Percentiles rank a stretch among this genome's conserved stretches.
These are phyloP conservation scores for Pseudotsuga menziesii DNA, from an alignment of 75 land plant species.

Conservation along the genomic window DNA sequence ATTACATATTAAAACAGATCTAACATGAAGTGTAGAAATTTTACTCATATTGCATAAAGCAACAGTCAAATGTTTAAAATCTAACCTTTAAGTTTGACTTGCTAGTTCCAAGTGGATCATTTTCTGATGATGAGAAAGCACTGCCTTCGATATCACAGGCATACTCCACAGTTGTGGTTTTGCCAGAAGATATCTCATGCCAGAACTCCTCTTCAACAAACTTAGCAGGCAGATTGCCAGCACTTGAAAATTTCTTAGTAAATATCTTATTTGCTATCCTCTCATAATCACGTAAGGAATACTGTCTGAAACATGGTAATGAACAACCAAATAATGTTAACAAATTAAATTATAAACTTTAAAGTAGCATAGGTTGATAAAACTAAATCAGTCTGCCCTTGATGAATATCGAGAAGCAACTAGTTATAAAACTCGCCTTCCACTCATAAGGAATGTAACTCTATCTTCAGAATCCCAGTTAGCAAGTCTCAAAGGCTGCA, in stretches of 20 bases:
- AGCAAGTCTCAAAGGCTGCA: slow-evolving; percentile 83
- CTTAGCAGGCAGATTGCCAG: slow-evolving; percentile 64
- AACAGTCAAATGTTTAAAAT: not conserved
- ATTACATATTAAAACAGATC: not conserved
- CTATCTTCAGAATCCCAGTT: slow-evolving; percentile 76
- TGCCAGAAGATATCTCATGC: slow-evolving; percentile 78
- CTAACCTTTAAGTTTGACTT: slow-evolving; percentile 89
- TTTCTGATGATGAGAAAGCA: slow-evolving; percentile 76
- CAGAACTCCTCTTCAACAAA: slow-evolving; percentile 85
- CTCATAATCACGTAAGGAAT: slow-evolving; percentile 80
- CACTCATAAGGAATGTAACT: slow-evolving; percentile 82
- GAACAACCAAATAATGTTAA: not conserved
- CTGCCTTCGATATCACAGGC: slow-evolving; percentile 97
- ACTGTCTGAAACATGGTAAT: slow-evolving; percentile 43
- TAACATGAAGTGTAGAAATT: not conserved
- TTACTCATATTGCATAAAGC: not conserved
- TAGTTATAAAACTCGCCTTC: slow-evolving; percentile 12
- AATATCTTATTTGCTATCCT: slow-evolving; percentile 86
- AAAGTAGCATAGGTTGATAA: not conserved
- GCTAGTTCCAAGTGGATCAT: slow-evolving; percentile 74
- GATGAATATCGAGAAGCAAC: not conserved
- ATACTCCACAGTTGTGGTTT: slow-evolving; percentile 73
- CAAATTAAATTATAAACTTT: slow-evolving; percentile 6
- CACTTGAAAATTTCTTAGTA: slow-evolving; percentile 69
- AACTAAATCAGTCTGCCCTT: not conserved